Conservation (phyloP, 2,329 filamentous ascomycete species). For the Leptodontidium sp. region DNA sequence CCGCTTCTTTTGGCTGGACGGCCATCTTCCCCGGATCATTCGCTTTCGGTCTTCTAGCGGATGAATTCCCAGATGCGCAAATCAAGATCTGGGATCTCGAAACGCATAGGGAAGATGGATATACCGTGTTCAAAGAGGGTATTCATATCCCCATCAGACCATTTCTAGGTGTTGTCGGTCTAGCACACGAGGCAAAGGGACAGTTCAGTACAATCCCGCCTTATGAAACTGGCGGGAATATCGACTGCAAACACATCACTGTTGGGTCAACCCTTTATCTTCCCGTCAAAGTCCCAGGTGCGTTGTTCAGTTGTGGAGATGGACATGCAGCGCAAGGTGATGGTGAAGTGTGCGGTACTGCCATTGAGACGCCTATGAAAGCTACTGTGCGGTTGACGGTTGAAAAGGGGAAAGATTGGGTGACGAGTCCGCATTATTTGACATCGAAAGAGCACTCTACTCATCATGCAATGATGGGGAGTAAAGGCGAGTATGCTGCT, state of each 20-base stretch:
- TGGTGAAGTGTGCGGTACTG: conserved; percentile 63
- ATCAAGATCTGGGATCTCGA: conserved; percentile 60
- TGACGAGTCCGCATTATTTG: conserved; percentile 57
- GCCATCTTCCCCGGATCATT: conserved; percentile 58
- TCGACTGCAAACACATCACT: conserved; percentile 60
- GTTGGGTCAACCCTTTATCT: conserved; percentile 57
- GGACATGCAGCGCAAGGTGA: conserved; percentile 63
- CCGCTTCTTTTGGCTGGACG: conserved; percentile 60
- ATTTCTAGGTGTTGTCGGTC: conserved; percentile 61
- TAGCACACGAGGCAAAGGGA: conserved; percentile 55
- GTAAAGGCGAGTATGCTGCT: conserved; percentile 54
- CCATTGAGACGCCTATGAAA: conserved; percentile 61
- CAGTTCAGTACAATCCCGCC: conserved; percentile 60
- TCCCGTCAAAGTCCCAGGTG: conserved; percentile 58
- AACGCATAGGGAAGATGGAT: conserved; percentile 45
- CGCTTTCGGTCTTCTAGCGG: conserved; percentile 57
- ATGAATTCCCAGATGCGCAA: conserved; percentile 54
- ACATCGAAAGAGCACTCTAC: conserved; percentile 40
- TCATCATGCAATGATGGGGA: conserved; percentile 40
- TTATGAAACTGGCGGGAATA: conserved; percentile 60
- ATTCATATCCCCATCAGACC: conserved; percentile 59
- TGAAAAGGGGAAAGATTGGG: conserved; percentile 55
- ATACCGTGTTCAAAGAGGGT: conserved; percentile 55
- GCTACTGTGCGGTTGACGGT: conserved; percentile 58
- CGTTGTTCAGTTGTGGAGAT: conserved; percentile 62